Evolutionary conservation across 106 monocot species (phyloP), one percentile per base, ranked within the genome.

Genomic region (Xerophyta viscosa): DNA sequence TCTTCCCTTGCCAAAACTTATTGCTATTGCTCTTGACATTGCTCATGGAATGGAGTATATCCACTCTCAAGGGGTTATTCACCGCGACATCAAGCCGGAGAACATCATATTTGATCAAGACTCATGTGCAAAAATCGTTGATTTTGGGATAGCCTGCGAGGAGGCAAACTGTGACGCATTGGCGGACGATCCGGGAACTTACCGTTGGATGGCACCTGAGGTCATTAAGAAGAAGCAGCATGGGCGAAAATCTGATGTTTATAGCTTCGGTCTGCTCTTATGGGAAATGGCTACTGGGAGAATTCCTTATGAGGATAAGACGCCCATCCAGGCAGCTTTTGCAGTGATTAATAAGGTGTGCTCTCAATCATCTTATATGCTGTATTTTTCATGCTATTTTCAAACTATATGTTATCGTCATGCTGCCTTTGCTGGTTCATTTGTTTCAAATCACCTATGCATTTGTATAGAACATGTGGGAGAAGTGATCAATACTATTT

Each of bases 121-220:
- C 11, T 67, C 70, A n/a, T 70, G 72, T 27, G 76, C 73, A 14
- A 86, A 77, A 46, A 71, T 86, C 50, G 86, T 69, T 47, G 86
- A 80, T 54, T 80, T 86, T 42, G 76, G 86, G 41, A 77, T 76
- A 21, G 86, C 86, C 25, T 86, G 86, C 39, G 86, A 86, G 44
- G 86, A 80, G 61, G 69, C 72, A 19, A 52, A 64, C 22, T 70
- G 55, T 64, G 86, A 80, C 66, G 58, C 61, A 12, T 31, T 77
- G 22, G 69, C 73, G 13, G 70, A 73, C 46, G 80, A 76, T 27
- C 50, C 75, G 8, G 84, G 84, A 29, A 84, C 84, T 8, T 84
- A 65, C 36, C 66, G 76, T 20, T 86, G 77, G 86, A 80, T 73
- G 76, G 80, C 86, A 18, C 86, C 86, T 22, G 80, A 86, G 69